Base-by-base conservation (phyloP, 257 asterid genomes). In the Lycium ferocissimum region DNA sequence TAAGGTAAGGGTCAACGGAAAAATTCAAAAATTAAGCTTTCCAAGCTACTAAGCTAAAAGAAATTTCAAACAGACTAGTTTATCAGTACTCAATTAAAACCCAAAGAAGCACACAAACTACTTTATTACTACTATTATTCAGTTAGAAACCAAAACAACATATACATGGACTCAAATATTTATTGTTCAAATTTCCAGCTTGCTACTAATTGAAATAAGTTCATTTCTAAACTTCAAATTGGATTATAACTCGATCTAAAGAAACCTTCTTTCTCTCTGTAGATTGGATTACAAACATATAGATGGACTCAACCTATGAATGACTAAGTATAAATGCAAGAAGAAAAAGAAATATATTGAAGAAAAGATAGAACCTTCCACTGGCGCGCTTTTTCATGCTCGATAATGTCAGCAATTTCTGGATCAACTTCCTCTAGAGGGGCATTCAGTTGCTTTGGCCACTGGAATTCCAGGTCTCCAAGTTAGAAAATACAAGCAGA, bases 371-470 rank as follows among this genome's bases (percentile, higher is more conserved):
- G n/a, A 85, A 95, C 98, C 98, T 95, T 95, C 98, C 98, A 95
- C 90, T 95, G 98, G 82, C 98, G 91, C 22, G 98, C 94, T 87
- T 95, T 95, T 89, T 95, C 98, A 49, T 86, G 98, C 95, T 95
- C 98, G 15, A 94, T 91, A 82, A 95, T 95, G 90, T 94, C 95
- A 49, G 95, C 90, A 89, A 95, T 86, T 91, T 95, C 95, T 49
- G 98, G 98, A 93, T 95, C 98, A 49, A 93, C 91, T 88, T 92
- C 95, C 72, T 94, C 94, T 85, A 95, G 88, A 2, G 95, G 92
- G 59, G 95, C 93, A 87, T 95, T 95, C 88, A 95, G 85, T 86
- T 94, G 97, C 58, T 92, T 94, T 54, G 91, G 91, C 98, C 98
- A 95, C 98, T 94, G 91, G 47, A 67, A 67, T 14, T 67, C 20